Evolutionary conservation across 2,329 filamentous ascomycete genomes (phyloP).

Genomic region (Cladosporium sp.): DNA sequence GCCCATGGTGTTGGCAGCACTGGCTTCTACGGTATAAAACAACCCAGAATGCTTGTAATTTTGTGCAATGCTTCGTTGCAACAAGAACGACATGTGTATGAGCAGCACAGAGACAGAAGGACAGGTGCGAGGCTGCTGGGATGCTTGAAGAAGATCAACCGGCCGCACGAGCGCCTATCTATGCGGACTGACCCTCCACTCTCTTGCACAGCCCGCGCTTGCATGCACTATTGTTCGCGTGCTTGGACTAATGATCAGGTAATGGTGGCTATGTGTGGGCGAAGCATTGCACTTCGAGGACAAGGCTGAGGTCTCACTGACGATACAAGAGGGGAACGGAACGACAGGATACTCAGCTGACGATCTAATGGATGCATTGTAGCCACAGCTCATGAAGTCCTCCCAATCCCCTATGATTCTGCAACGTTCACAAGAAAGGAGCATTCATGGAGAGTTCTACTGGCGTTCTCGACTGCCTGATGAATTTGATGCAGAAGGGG

Average conservation of each 20-base stretch:
- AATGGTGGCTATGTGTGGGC: neutral
- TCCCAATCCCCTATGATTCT: neutral
- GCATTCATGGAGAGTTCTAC: neutral
- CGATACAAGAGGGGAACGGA: neutral
- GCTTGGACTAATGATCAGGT: neutral
- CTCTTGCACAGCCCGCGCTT: neutral
- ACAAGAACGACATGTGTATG: too few species aligned
- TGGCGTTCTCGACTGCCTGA: neutral
- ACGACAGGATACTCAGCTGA: neutral
- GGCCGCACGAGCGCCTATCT: neutral
- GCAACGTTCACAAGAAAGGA: neutral
- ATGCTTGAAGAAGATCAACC: neutral
- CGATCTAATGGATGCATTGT: neutral
- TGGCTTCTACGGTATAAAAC: too few species aligned
- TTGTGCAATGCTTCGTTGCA: too few species aligned
- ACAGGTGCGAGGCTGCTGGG: neutral
- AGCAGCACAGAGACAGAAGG: neutral
- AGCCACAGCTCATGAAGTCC: neutral
- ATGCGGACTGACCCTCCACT: neutral
- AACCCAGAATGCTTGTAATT: too few species aligned
- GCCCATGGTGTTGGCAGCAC: too few species aligned
- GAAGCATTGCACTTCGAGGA: neutral
- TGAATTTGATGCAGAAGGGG: neutral
- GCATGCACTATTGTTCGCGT: neutral
- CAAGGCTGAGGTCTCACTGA: neutral